Conservation (phyloP, 495 filamentous ascomycete genomes). For the Aspergillus asperescens region DNA sequence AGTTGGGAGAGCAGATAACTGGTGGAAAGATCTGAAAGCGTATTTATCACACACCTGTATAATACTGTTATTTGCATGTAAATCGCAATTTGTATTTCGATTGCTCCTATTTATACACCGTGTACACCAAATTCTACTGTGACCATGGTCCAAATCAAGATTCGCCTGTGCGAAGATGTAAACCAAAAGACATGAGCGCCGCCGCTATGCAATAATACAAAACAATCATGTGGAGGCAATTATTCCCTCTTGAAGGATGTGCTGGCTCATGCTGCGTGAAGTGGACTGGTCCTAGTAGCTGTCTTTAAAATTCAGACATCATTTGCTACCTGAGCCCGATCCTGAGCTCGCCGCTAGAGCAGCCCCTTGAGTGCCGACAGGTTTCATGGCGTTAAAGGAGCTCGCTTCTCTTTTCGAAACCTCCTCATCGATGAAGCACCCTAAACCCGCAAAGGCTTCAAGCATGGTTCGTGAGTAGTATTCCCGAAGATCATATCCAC, state of each 20-base stretch:
- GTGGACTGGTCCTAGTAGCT: too few species aligned
- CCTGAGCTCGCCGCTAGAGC: slow-evolving; percentile 25
- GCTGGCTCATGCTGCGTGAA: too few species aligned
- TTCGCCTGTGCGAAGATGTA: background rate
- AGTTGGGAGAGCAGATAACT: slow-evolving; percentile 62
- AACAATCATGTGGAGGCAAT: background rate
- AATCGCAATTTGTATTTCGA: background rate
- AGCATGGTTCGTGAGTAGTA: slow-evolving; percentile 75
- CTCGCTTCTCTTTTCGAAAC: slow-evolving; percentile 41
- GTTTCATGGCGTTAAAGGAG: slow-evolving; percentile 14
- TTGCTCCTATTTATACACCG: slow-evolving; percentile 2
- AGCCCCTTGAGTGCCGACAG: slow-evolving; percentile 30
- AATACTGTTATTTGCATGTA: slow-evolving; percentile 16
- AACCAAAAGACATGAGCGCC: slow-evolving; percentile 33
- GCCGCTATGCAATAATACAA: slow-evolving; percentile 43
- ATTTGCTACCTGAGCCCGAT: background rate
- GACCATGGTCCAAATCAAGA: background rate
- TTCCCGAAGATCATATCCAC: slow-evolving; percentile 76
- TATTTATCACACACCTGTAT: slow-evolving; percentile 15
- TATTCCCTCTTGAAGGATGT: background rate
- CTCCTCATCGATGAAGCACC: slow-evolving; percentile 78
- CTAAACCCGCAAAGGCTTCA: slow-evolving; percentile 86
- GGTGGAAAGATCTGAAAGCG: slow-evolving; percentile 58
- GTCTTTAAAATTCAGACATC: too few species aligned
- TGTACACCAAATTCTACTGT: slow-evolving; percentile 10